Base-by-base conservation (phyloP, 148 eudicot species). In the Vaccinium corymbosum region DNA sequence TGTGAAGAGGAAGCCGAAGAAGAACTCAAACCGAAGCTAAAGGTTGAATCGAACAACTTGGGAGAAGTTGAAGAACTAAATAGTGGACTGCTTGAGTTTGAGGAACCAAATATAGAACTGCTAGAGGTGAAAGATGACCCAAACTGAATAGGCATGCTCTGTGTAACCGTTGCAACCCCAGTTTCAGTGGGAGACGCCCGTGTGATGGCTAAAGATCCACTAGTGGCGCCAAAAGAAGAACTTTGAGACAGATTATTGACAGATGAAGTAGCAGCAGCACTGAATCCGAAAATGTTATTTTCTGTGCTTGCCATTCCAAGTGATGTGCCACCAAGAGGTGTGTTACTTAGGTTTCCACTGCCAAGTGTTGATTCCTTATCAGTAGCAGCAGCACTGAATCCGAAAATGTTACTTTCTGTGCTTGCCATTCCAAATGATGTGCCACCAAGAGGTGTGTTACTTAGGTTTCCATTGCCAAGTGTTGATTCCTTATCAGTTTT, bases 11-110 rank as follows among this genome's bases (percentile, higher is more conserved):
- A 53, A 48, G 93, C 11, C 14, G 83, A 29, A 72, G 73, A 66
- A 22, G 85, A 84, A 84, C 85, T 92, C n/a, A 83, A 81, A 59
- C 82, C 87, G 51, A 85, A 83, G 79, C 81, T 79, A 79, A 86
- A 35, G 84, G 80, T 74, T 20, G 91, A 82, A 59, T 78, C 76
- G 2, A 86, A 32, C 15, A 88, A 62, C 57, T 59, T 75, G 29
- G 57, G 56, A 57, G 92, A 73, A 49, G 80, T 84, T 2, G 83
- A 77, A 57, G 89, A 80, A 46, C 80, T 55, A 56, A 85, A 85
- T 25, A 85, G 71, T 42, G 68, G 56, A 52, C 27, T 35, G 25
- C 68, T 46, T 22, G 75, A 76, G 59, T 48, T 79, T 53, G 78
- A 79, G 22, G 82, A 51, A 29, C 76, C 76, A 79, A 79, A 78